phyloP scores from a whole-genome alignment of 371 early-diverging fungal species.

The Haplosporangium sp. region DNA sequence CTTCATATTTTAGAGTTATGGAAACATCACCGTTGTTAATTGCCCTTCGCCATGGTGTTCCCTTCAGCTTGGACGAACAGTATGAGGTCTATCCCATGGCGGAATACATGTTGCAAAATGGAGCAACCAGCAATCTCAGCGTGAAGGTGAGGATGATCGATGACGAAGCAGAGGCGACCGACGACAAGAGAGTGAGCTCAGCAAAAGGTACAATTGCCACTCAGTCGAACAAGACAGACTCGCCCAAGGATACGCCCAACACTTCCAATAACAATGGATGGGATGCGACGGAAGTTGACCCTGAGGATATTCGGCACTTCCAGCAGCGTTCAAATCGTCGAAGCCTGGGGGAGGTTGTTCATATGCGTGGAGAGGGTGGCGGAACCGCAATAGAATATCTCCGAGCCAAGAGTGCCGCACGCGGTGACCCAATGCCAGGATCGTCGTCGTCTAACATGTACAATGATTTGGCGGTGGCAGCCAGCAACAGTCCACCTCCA shows the following conservation, averaged over 20 bases:
- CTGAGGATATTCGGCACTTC: slow-evolving; percentile 28
- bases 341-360: slow-evolving; percentile 45
- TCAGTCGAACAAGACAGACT: not conserved
- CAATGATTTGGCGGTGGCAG: not conserved
- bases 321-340: slow-evolving; percentile 38
- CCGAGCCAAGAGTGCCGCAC: slow-evolving; percentile 41
- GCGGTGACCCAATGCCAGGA: slow-evolving; percentile 37
- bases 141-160: slow-evolving; percentile 44
- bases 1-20: slow-evolving; percentile 41
- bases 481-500: not conserved
- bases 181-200: not conserved
- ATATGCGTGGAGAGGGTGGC: slow-evolving; percentile 44
- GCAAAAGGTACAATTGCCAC: not conserved
- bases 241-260: not conserved
- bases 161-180: slow-evolving; percentile 11
- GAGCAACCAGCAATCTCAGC: slow-evolving; percentile 49
- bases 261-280: slow-evolving; percentile 14
- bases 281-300: slow-evolving; percentile 34
- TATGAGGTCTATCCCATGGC: slow-evolving; percentile 53
- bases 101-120: slow-evolving; percentile 53
- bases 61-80: slow-evolving; percentile 39
- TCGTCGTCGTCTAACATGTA: slow-evolving; percentile 8
- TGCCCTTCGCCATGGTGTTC: slow-evolving; percentile 43
- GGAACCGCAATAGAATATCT: slow-evolving; percentile 50
- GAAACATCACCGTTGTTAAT: slow-evolving; percentile 48